Base-by-base conservation (phyloP, 2,329 filamentous ascomycete species). In the Aspergillus spinulosporus region DNA sequence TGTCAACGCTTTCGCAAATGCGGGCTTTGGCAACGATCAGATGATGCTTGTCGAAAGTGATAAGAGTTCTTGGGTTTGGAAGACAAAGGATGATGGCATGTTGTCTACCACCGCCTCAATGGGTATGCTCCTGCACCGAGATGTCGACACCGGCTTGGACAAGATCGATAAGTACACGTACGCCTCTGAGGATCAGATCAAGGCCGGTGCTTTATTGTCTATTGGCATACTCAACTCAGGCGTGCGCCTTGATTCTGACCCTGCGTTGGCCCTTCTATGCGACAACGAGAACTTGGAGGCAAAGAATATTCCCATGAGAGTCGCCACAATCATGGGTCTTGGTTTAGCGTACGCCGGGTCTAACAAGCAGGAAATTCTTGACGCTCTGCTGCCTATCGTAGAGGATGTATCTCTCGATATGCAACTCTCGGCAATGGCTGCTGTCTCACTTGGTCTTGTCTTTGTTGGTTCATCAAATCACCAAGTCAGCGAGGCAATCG, bases 21-120 rank as follows among this genome's bases (percentile, higher is more conserved):
- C 94, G 52, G 94, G 94, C 32, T 99, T 92, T 66, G 90, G 92
- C 43, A 89, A 92, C 56, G 94, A 99, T 75, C 97, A 97, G 81
- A 89, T 99, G 85, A 97, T 99, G 93, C 80, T 97, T 56, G 88
- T 91, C 42, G 88, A 94, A 15, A 88, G 90, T 57, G 88, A 92
- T 61, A 95, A 96, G 78, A 87, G 89, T 66, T 90, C 88, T 61
- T 99, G 94, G 93, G 90, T 99, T 3, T 99, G 92, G 91, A 99
- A 97, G 80, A 97, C 95, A 15, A 99, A 99, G 77, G 92, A 95
- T 42, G 92, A 97, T 68, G 94, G 94, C 62, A 96, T 96, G 92
- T 83, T 96, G 76, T 97, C 94, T 1, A 97, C 93, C 0, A 89
- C 95, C 39, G 95, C 95, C 3, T 97, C 94, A 0, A 78, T 97